Base-by-base conservation (phyloP, 805 yeast species). In the Lipomyces oligophaga region DNA sequence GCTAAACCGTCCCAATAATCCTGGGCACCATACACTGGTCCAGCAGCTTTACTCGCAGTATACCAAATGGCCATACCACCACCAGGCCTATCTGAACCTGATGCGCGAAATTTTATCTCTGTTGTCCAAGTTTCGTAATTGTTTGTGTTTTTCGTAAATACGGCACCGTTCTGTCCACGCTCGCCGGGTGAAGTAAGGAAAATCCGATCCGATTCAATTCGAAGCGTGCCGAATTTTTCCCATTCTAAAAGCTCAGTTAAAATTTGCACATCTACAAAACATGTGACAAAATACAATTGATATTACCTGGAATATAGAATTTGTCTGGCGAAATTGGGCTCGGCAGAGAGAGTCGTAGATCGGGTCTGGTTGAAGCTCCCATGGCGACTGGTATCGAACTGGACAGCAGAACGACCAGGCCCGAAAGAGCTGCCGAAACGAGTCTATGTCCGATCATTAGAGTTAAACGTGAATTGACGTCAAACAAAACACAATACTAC, bases 1-100 rank as follows among this genome's bases (percentile, higher is more conserved):
- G 67, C 72, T 34, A 69, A 54, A 2, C 73, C 73, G 46, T 68
- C 71, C 70, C 70, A 69, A 10, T 41, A 33, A 32, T 68, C 71
- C 21, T 57, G 44, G 7, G 64, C 59, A 19, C 73, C 73, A 49
- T 64, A 66, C 5, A 66, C 61, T 2, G 67, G 63, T 3, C 73
- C 73, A 15, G 51, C 49, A 34, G 49, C 52, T 5, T 58, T 58
- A 20, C 55, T 45, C 5, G 55, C 52, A 15, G 68, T 58, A 47
- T 62, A 65, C 69, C 72, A 69, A 20, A 69, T 34, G 2, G 66
- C 67, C 38, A 69, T 45, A 1, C 72, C 72, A 6, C 68, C 67
- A 20, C 67, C 68, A 10, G 59, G 58, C 3, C 57, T 50, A 58
- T 55, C 63, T n/a, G 61, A 50, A 10, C 67, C 68, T 13, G 60